Conservation (phyloP, 352 stramenopile genomes). For the Phytopythium mirpurense region DNA sequence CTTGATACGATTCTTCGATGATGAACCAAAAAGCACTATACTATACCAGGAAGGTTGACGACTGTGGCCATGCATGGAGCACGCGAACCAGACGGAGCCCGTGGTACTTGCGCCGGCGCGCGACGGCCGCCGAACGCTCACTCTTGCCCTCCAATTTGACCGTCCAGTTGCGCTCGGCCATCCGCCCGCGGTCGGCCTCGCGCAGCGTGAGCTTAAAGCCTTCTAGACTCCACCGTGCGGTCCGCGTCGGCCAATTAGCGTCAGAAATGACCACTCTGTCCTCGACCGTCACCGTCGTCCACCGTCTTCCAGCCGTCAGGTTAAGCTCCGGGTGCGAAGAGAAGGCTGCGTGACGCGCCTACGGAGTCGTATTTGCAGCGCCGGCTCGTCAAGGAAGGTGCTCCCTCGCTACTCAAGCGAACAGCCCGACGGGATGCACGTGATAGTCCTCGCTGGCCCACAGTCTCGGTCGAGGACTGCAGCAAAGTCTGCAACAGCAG, state of each 20-base stretch:
- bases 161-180: conserved; percentile 12
- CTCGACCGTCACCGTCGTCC: conserved; percentile 21
- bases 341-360: conserved; percentile 44
- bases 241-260: conserved; percentile 35
- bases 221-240: conserved; percentile 39
- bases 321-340: conserved; percentile 28
- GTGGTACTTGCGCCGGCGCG: conserved; percentile 22
- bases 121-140: neutral
- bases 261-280: conserved; percentile 37
- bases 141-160: conserved; percentile 5
- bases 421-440: conserved; percentile 46
- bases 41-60: neutral
- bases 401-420: conserved; percentile 18
- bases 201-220: conserved; percentile 44
- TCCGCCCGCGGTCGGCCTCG: conserved; percentile 17
- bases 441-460: conserved; percentile 39
- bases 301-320: conserved; percentile 26
- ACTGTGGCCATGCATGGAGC: conserved; percentile 12
- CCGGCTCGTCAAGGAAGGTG: conserved; percentile 24
- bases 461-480: conserved; percentile 34
- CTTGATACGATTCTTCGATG: no score
- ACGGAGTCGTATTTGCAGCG: conserved; percentile 49
- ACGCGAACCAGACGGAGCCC: conserved; percentile 39
- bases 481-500: conserved; percentile 35
- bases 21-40: no score